Evolutionary conservation across 192 early-diverging fungal species (phyloP).

Genomic region (Podila verticillata): DNA sequence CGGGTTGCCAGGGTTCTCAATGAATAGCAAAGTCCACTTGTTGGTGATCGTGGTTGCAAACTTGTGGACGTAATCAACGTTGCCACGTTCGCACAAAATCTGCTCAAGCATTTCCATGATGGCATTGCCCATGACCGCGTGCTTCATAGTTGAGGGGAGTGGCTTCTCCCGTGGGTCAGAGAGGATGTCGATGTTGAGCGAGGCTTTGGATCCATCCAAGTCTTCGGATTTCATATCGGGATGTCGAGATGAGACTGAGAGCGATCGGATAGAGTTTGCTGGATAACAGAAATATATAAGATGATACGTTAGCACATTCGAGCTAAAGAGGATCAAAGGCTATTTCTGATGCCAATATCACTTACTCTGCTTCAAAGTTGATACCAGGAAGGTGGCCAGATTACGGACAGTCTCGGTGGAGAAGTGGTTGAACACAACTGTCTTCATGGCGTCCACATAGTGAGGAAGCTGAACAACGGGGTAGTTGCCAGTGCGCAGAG

Average conservation of each 20-base stretch:
- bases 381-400: slow-evolving; percentile 71
- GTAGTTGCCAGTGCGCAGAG: slow-evolving; percentile 66
- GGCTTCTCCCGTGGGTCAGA: slow-evolving; percentile 13
- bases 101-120: slow-evolving; percentile 75
- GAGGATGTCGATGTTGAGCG: slow-evolving; percentile 29
- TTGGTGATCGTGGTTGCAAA: slow-evolving; percentile 66
- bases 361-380: slow-evolving; percentile 66
- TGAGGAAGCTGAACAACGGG: slow-evolving; percentile 60
- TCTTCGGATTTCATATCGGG: slow-evolving; percentile 21
- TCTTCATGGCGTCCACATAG: slow-evolving; percentile 62
- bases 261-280: slow-evolving; percentile 30
- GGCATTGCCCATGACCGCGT: slow-evolving; percentile 53
- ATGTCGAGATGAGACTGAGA: slow-evolving; percentile 30
- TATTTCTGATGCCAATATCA: not conserved
- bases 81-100: slow-evolving; percentile 62
- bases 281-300: not conserved
- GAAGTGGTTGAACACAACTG: slow-evolving; percentile 64
- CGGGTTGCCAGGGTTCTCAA: slow-evolving; percentile 61
- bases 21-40: slow-evolving; percentile 73
- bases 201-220: slow-evolving; percentile 16
- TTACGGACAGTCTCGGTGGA: slow-evolving; percentile 66
- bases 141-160: slow-evolving; percentile 16
- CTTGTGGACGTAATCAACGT: slow-evolving; percentile 58
- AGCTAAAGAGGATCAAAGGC: not conserved
- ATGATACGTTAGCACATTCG: not conserved